phyloP scores from a whole-genome alignment of 768 basidiomycete species.

The Lactarius deliciosus region DNA sequence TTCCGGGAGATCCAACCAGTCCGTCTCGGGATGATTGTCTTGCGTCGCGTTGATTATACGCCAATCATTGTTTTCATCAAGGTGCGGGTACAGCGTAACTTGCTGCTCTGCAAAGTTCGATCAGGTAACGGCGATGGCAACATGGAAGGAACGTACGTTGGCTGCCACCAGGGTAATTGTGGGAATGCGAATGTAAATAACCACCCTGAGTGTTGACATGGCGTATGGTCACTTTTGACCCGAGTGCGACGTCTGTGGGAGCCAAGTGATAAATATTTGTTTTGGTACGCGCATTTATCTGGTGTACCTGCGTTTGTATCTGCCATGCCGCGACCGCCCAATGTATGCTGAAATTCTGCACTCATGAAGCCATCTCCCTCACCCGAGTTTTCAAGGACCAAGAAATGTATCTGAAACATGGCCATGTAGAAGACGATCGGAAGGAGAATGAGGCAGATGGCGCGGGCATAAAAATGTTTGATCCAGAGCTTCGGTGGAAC shows the following conservation, averaged over 20 bases:
- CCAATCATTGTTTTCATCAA: slow-evolving; percentile 97
- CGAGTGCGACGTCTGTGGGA: slow-evolving; percentile 72
- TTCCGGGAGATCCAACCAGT: slow-evolving; percentile 50
- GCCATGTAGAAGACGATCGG: slow-evolving; percentile 90
- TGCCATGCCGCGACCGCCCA: slow-evolving; percentile 84
- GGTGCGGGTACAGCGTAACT: slow-evolving; percentile 97
- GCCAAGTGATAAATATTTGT: background rate
- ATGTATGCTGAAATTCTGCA: slow-evolving; percentile 96
- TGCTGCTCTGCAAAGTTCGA: slow-evolving; percentile 75
- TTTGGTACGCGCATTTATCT: background rate
- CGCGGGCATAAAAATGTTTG: slow-evolving; percentile 85
- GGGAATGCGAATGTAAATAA: slow-evolving; percentile 94
- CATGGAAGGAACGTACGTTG: slow-evolving; percentile 59
- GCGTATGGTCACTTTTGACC: slow-evolving; percentile 78
- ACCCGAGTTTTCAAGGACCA: slow-evolving; percentile 83
- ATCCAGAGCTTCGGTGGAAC: slow-evolving; percentile 74
- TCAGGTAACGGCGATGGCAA: slow-evolving; percentile 2
- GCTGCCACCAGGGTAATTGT: slow-evolving; percentile 87
- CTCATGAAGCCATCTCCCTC: slow-evolving; percentile 99
- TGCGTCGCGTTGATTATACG: slow-evolving; percentile 73
- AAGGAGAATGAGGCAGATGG: slow-evolving; percentile 83
- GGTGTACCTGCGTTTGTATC: slow-evolving; percentile 85
- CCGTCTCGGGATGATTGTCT: slow-evolving; percentile 42
- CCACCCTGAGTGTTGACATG: slow-evolving; percentile 98
- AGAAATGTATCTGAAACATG: slow-evolving; percentile 96